A percentile compares a stretch with the other conserved stretches of the same genome.
Conservation (phyloP, 2,329 filamentous ascomycete genomes). For the Claviceps africana region DNA sequence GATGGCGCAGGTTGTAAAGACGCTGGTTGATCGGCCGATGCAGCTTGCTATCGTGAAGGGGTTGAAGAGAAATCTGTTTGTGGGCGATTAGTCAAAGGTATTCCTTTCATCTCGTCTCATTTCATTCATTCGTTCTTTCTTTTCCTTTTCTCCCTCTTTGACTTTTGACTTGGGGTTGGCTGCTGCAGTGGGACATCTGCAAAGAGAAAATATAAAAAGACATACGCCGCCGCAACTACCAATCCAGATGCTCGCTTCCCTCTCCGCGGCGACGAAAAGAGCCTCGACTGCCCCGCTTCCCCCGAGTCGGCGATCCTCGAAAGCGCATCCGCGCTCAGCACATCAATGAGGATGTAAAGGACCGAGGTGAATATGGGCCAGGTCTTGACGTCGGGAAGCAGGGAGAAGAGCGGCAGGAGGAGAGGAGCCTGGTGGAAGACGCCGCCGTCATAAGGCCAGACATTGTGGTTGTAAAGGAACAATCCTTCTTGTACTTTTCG, state of each 20-base stretch:
- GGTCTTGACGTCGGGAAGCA: constrained; percentile 56
- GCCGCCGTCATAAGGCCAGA: constrained; percentile 93
- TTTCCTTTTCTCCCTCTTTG: background rate
- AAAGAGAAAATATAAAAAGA: background rate
- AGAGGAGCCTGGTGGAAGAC: constrained; percentile 73
- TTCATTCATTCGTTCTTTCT: background rate
- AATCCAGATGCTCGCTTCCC: constrained; percentile 60
- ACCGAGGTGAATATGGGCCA: constrained; percentile 63
- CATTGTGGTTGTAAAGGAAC: constrained; percentile 90
- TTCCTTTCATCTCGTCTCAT: background rate
- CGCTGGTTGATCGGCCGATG: constrained; percentile 73
- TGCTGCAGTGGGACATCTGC: background rate
- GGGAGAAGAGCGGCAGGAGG: constrained; percentile 78
- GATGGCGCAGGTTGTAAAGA: constrained; percentile 80
- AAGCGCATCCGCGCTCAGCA: constrained; percentile 70
- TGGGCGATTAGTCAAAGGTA: background rate
- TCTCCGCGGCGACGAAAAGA: constrained; percentile 67
- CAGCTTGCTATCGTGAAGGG: constrained; percentile 88
- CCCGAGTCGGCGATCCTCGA: constrained; percentile 68
- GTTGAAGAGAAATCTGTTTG: constrained; percentile 74
- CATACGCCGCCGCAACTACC: constrained; percentile 66
- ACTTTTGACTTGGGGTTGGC: background rate
- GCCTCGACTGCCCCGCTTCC: constrained; percentile 57
- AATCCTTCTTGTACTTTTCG: constrained; percentile 78
- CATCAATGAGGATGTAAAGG: constrained; percentile 67